These are phyloP conservation scores for Ricinus communis DNA, from an alignment of 345 rosid species.

Conservation along the genomic window DNA sequence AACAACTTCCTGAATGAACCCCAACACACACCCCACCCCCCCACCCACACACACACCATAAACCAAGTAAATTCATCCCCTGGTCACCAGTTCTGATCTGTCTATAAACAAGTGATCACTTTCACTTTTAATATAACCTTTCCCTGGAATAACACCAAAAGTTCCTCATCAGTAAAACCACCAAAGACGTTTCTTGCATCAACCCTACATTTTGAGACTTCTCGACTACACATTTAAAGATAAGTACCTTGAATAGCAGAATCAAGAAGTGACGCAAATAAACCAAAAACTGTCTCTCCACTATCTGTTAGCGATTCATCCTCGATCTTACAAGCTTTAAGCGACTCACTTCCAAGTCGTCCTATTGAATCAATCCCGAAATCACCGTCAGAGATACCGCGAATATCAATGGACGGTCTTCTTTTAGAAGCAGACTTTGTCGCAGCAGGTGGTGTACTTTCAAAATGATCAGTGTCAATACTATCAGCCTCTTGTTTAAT, in stretches of 20 bases:
- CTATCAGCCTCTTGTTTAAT: constrained; percentile 82
- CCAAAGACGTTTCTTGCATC: background rate
- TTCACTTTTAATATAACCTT: background rate
- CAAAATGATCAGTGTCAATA: constrained; percentile 48
- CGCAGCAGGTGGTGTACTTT: constrained; percentile 44
- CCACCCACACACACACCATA: background rate
- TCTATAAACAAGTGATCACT: background rate
- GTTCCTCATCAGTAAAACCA: background rate
- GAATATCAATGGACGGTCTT: constrained; percentile 41
- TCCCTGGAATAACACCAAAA: background rate
- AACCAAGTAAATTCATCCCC: background rate
- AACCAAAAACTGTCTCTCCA: constrained; percentile 66
- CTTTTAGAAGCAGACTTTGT: constrained; percentile 50
- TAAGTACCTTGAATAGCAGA: constrained; percentile 80
- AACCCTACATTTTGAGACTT: background rate
- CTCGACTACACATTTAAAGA: background rate
- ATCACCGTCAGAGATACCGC: constrained; percentile 44
- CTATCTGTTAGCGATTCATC: constrained; percentile 63
- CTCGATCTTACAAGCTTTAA: constrained; percentile 83
- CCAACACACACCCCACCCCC: too few species aligned
- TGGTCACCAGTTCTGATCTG: background rate
- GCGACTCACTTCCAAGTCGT: constrained; percentile 53
- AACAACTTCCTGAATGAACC: too few species aligned
- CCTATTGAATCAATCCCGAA: constrained; percentile 41
- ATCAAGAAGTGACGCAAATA: constrained; percentile 87